A percentile compares a stretch with the other conserved stretches of the same genome.
These are phyloP conservation scores for Volvariella surrecta DNA, from an alignment of 1,284 basidiomycete genomes.

Conservation along the genomic window DNA sequence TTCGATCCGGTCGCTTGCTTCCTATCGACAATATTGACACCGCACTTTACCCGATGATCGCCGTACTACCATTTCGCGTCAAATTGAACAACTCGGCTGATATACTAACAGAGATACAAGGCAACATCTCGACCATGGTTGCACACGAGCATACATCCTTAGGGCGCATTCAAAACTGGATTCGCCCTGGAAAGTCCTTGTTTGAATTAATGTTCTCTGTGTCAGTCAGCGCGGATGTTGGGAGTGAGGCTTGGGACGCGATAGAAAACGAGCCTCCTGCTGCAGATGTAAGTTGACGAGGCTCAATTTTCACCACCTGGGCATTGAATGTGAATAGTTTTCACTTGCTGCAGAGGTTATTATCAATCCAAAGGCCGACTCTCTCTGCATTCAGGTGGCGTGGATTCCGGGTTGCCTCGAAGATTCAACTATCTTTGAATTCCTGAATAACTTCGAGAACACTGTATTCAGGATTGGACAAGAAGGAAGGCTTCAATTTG, in stretches of 20 bases:
- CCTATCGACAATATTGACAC: slow-evolving; percentile 29
- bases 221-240: slow-evolving; percentile 23
- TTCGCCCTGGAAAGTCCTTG: slow-evolving; percentile 25
- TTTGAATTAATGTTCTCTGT: slow-evolving; percentile 40
- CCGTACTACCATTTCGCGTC: slow-evolving; percentile 34
- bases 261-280: slow-evolving; percentile 31
- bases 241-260: slow-evolving; percentile 18
- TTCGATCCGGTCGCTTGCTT: slow-evolving; percentile 38
- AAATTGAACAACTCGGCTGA: slow-evolving; percentile 18
- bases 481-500: not conserved
- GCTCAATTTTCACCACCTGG: slow-evolving; percentile 2
- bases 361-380: slow-evolving; percentile 22
- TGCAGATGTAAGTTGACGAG: slow-evolving; percentile 38
- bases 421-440: slow-evolving; percentile 14
- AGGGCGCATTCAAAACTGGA: slow-evolving; percentile 37
- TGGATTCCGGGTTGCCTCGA: slow-evolving; percentile 17
- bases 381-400: slow-evolving; percentile 21
- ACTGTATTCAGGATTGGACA: slow-evolving; percentile 4
- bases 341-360: slow-evolving; percentile 36
- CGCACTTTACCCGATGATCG: slow-evolving; percentile 32
- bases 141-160: slow-evolving; percentile 36
- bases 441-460: slow-evolving; percentile 19
- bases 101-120: slow-evolving; percentile 27
- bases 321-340: slow-evolving; percentile 22
- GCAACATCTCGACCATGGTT: slow-evolving; percentile 26